Percentiles rank a stretch among this genome's conserved stretches.
Evolutionary conservation across 2,329 filamentous ascomycete species (phyloP).

Genomic region (Exophiala bonariae): DNA sequence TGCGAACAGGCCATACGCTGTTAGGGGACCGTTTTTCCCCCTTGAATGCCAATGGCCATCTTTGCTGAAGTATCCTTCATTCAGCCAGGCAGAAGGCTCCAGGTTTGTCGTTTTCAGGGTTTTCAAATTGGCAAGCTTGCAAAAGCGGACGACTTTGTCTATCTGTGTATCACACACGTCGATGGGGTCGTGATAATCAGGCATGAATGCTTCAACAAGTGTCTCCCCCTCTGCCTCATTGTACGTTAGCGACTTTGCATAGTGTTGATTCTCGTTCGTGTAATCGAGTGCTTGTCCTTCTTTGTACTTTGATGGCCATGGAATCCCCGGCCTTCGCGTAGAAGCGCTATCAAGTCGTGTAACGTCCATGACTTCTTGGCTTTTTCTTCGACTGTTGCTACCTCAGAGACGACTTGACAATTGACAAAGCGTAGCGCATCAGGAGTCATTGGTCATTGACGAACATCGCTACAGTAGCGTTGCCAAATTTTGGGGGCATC

Average conservation of each 20-base stretch:
- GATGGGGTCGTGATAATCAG: too few species aligned
- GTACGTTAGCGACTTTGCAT: neutral
- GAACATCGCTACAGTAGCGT: too few species aligned
- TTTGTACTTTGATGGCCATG: neutral
- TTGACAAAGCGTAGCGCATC: too few species aligned
- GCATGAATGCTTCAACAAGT: neutral
- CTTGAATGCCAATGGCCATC: neutral
- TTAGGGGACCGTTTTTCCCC: slow-evolving; percentile 2
- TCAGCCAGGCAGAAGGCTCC: slow-evolving; percentile 3
- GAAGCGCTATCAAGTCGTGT: too few species aligned
- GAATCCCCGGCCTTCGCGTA: too few species aligned
- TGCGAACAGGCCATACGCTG: slow-evolving; percentile 1
- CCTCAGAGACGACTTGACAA: too few species aligned
- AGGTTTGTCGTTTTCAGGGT: slow-evolving; percentile 1
- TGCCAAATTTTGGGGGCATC: too few species aligned
- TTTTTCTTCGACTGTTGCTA: too few species aligned
- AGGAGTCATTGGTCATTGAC: too few species aligned
- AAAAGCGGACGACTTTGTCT: neutral
- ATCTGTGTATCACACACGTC: neutral
- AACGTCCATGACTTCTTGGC: too few species aligned
- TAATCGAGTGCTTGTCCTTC: neutral
- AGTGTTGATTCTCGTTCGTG: neutral
- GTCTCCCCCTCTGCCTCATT: neutral
- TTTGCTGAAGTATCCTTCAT: slow-evolving; percentile 1
- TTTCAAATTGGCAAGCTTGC: neutral